phyloP scores from a whole-genome alignment of 1,284 basidiomycete species.

The Rhodotorula sp. region DNA sequence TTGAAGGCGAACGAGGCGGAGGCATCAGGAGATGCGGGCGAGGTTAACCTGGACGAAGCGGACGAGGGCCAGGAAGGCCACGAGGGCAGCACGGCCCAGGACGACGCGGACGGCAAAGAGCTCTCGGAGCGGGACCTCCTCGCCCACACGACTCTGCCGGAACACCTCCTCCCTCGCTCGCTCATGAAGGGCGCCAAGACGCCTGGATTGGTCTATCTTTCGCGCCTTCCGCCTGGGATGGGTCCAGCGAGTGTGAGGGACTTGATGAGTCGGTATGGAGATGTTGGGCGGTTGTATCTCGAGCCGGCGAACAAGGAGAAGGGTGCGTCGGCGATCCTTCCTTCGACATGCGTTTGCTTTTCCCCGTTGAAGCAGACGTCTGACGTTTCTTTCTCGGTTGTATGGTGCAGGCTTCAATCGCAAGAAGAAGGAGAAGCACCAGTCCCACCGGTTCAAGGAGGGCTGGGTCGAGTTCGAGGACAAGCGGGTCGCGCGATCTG shows the following conservation, averaged over 20 bases:
- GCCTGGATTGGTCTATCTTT: conserved; percentile 86
- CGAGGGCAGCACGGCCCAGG: background rate
- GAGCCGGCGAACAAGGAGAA: conserved; percentile 26
- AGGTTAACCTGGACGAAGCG: conserved; percentile 1
- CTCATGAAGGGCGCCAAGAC: conserved; percentile 25
- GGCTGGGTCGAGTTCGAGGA: conserved; percentile 98
- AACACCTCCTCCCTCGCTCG: conserved; percentile 30
- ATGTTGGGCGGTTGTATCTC: conserved; percentile 46
- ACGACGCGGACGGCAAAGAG: conserved; percentile 11
- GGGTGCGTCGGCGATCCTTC: no score
- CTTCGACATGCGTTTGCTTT: no score
- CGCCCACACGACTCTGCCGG: conserved; percentile 26
- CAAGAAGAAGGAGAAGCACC: conserved; percentile 66
- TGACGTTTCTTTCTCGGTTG: conserved; percentile 41
- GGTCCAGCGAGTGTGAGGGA: conserved; percentile 93
- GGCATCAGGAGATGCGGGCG: background rate
- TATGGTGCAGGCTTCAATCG: conserved; percentile 50
- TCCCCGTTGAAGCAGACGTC: background rate
- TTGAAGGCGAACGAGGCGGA: background rate
- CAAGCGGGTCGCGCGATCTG: conserved; percentile 83
- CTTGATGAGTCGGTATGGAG: conserved; percentile 54
- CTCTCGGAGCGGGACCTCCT: conserved; percentile 8
- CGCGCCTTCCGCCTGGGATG: conserved; percentile 98
- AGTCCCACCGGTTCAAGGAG: conserved; percentile 69
- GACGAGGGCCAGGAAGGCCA: background rate